A percentile compares a stretch with the other conserved stretches of the same genome.
These are phyloP conservation scores for Nemania sp. DNA, from an alignment of 2,329 filamentous ascomycete species.

Conservation along the genomic window DNA sequence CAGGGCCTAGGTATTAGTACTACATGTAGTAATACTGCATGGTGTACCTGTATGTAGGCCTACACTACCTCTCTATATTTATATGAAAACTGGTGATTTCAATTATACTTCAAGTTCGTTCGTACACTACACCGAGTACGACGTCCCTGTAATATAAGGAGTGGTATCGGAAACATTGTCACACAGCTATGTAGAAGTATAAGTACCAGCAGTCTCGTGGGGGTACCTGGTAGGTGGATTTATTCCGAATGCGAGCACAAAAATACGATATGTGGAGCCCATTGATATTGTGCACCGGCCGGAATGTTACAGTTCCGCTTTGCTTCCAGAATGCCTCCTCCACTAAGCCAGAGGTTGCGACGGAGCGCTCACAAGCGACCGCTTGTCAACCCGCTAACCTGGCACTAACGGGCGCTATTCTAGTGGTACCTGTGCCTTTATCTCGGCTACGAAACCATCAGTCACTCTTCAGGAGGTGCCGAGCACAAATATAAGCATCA, in stretches of 20 bases:
- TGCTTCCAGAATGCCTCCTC: conserved; percentile 10
- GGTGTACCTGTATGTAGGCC: no score
- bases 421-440: conserved; percentile 7
- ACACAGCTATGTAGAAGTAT: no score
- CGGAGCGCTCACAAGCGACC: background rate
- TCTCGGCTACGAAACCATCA: conserved; percentile 6
- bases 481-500: conserved; percentile 18
- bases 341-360: background rate
- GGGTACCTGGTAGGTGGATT: no score
- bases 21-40: no score
- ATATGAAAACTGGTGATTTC: no score
- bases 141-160: no score
- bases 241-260: conserved; percentile 5
- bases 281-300: conserved; percentile 17
- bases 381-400: background rate
- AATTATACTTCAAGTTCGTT: no score
- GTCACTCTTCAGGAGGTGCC: background rate
- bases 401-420: conserved; percentile 1
- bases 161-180: no score
- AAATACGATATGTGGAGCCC: conserved; percentile 14
- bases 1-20: background rate
- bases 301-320: conserved; percentile 26
- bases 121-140: no score
- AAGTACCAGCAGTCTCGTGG: no score
- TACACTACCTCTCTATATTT: no score